These are phyloP conservation scores for Musa troglodytarum DNA, from an alignment of 176 grass and related monocot genomes.

Conservation along the genomic window DNA sequence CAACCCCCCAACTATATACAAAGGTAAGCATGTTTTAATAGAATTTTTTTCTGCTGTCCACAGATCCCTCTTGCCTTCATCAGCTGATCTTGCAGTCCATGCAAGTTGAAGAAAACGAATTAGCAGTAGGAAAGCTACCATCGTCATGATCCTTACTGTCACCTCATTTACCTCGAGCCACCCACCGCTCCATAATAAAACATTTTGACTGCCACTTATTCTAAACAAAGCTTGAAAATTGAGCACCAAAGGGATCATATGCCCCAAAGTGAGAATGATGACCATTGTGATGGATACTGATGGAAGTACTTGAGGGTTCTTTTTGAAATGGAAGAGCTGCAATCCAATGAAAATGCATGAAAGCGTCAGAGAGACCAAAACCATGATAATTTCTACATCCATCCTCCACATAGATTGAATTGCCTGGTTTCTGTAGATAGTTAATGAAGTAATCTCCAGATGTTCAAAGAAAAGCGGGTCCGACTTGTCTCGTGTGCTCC, in stretches of 20 bases:
- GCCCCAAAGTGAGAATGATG: conserved; percentile 47
- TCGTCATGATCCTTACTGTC: conserved; percentile 61
- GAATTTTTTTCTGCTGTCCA: conserved; percentile 78
- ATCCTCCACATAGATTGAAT: conserved; percentile 58
- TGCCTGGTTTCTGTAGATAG: conserved; percentile 33
- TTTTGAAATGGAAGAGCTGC: conserved; percentile 70
- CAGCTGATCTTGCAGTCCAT: conserved; percentile 56
- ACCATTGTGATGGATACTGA: conserved; percentile 84
- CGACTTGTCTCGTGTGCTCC: conserved; percentile 46
- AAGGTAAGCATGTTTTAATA: conserved; percentile 53
- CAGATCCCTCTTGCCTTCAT: conserved; percentile 33
- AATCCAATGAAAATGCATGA: conserved; percentile 52
- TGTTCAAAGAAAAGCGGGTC: conserved; percentile 70
- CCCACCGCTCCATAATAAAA: conserved; percentile 37
- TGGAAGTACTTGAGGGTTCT: conserved; percentile 37
- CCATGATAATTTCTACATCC: conserved; percentile 72
- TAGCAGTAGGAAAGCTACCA: conserved; percentile 62
- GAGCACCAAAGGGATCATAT: conserved; percentile 69
- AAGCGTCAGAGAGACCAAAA: conserved; percentile 61
- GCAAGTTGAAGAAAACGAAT: conserved; percentile 70
- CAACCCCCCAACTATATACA: conserved; percentile 68
- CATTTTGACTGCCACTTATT: conserved; percentile 42
- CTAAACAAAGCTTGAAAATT: conserved; percentile 74
- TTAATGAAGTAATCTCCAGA: conserved; percentile 37
- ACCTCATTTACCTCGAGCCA: conserved; percentile 81